Base-by-base conservation (phyloP, 2,329 filamentous ascomycete species). In the Teratosphaeria epicoccoides region DNA sequence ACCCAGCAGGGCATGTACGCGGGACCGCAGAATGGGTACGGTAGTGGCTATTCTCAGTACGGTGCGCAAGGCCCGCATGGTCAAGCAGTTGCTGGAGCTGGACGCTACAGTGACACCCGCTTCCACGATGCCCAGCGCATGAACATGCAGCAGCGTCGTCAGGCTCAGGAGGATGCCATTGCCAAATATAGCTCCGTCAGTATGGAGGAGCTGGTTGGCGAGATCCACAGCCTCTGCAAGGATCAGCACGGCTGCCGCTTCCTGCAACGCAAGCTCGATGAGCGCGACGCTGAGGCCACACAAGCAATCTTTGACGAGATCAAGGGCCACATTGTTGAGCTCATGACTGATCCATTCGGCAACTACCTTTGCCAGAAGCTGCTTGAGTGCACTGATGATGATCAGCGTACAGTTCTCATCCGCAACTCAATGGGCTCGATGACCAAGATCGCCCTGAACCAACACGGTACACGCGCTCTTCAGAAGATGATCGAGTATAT, bases 401-500 rank as follows among this genome's bases (percentile, higher is more conserved):
- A 95, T 49, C 91, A 98, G 75, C 88, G 93, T 59, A 97, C 91
- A 50, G 82, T 84, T 43, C 80, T 98, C 56, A 94, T 98, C 62
- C 83, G 90, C 70, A 95, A 95, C 62, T 89, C 93, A 40, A 82
- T 88, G 17, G 79, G 83, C 49, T 84, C 91, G 57, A 87, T 98
- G 76, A 88, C 95, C 23, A 84, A 84, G 62, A 96, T 98, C 65
- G 93, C 93, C 24, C 76, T 97, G 54, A 97, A 98, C 71, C 91
- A 96, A 73, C 93, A 98, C 68, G 93, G 93, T 60, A 98, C 93
- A 53, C 84, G 93, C 50, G 93, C 93, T 57, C 74, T 98, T 53
- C 93, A 98, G 74, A 98, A 97, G 79, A 98, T 98, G 93, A 98
- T 98, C 59, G 93, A 98, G 71, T 94, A 88, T 68, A 87, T 98